phyloP scores from a whole-genome alignment of 352 stramenopile species.

The Globisporangium rhizosaccharum region DNA sequence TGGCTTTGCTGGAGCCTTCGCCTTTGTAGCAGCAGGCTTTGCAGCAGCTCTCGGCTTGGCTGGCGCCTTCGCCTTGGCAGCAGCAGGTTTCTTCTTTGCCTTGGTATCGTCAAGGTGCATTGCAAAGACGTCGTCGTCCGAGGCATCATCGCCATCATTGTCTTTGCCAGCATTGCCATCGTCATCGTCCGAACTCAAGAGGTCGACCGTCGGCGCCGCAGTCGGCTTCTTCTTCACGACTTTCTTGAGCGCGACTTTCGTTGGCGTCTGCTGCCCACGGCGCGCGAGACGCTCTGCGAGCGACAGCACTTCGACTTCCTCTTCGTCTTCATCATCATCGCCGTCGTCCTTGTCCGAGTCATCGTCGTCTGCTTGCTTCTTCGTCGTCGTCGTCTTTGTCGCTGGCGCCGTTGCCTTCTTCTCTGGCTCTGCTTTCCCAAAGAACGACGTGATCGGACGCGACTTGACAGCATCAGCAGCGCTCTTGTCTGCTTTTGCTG shows the following conservation, averaged over 20 bases:
- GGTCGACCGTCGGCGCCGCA: conserved; percentile 23
- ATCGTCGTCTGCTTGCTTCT: conserved; percentile 42
- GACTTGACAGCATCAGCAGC: conserved; percentile 21
- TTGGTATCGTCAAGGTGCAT: conserved; percentile 26
- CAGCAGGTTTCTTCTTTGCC: conserved; percentile 24
- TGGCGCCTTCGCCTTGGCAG: conserved; percentile 28
- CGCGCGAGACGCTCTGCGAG: conserved; percentile 63
- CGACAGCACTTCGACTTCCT: conserved; percentile 70
- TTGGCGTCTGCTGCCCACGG: conserved; percentile 40
- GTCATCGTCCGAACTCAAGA: conserved; percentile 46
- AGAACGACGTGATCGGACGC: conserved; percentile 42
- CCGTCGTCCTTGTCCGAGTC: conserved; percentile 23
- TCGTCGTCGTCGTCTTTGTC: conserved; percentile 43
- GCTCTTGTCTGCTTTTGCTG: conserved; percentile 20
- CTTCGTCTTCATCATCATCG: conserved; percentile 41
- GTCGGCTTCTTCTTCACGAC: conserved; percentile 16
- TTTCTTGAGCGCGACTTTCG: conserved; percentile 26
- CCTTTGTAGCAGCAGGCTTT: conserved; percentile 21
- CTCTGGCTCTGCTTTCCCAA: conserved; percentile 27
- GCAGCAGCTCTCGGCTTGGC: conserved; percentile 11
- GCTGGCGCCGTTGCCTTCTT: conserved; percentile 53
- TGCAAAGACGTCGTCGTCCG: conserved; percentile 65
- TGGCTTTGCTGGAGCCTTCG: conserved; percentile 16
- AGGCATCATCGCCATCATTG: conserved; percentile 10
- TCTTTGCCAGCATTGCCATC: not conserved